Base-by-base conservation (phyloP, 1,139 yeast genomes). In the Nakaseomyces delphensis region DNA sequence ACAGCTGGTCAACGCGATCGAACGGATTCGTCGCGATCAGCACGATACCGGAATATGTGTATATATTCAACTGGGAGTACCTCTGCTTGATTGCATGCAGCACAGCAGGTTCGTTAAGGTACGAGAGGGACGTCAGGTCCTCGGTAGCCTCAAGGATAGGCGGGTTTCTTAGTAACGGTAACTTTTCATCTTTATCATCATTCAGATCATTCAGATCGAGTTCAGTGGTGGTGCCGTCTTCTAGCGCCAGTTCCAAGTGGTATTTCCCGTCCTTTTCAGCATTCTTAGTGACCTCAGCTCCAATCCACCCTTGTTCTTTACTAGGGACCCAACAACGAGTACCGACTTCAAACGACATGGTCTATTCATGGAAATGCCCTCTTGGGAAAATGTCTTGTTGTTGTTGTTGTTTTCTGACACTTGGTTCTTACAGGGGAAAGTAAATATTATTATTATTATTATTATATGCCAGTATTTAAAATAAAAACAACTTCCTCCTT, bases 11-110 rank as follows among this genome's bases (percentile, higher is more conserved):
- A 36, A 87, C 86, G 53, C 83, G 73, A 61, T 85, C 96, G 65
- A 91, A 91, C 13, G 98, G 98, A 62, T 91, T 91, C 7, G 95
- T 83, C 28, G 98, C 98, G 59, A 91, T 89, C 59, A 91, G 77
- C 46, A 91, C 98, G 49, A 93, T 91, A 63, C 98, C 98, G 1
- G 96, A 85, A 63, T 91, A 91, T 3, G 98, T 93, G 63, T 91
- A 91, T 50, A 91, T 91, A 60, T 82, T 85, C 55, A 87, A 74
- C 59, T 86, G 95, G 24, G 87, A 73, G 60, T 91, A 91, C 56
- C 98, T 78, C 54, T 85, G 77, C 57, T 79, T 83, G 62, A 91
- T 87, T 14, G 96, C 96, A 56, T 87, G 95, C 53, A 91, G 72
- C 41, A 91, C 96, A 3, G 94, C 87, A 0, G 98, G 97, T 62